Evolutionary conservation across 805 yeast genomes (phyloP), one percentile per base, ranked within the genome.

Genomic region (Wickerhamiella dianesei): DNA sequence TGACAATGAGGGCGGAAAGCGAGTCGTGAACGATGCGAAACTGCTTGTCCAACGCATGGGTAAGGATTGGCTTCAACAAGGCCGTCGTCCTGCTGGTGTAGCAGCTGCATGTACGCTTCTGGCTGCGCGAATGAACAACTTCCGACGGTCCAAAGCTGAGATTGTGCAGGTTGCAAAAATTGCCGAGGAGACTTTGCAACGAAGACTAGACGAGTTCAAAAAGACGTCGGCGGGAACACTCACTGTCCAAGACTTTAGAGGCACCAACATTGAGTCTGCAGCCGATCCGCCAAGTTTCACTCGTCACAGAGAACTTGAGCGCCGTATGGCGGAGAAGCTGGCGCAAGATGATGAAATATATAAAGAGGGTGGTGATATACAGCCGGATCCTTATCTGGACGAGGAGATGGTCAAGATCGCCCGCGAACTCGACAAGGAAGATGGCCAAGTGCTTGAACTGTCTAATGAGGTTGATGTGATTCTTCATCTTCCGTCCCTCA

Each of bases 91-190:
- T 0, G 97, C 98, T 0, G 98, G 99, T 57, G 77, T 92, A 46
- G 98, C 98, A 0, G 99, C 97, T 19, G 98, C 98, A 0, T 87
- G 96, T 64, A 70, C 92, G 1, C 62, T 94, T 41, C 66, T 92
- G 44, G 98, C 99, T 0, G 92, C 96, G 2, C 74, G 98, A 64
- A 94, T 92, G 97, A 92, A 92, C 65, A 88, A 88, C 59, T 80
- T 83, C 61, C 74, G 96, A 59, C 73, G 97, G 59, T 80, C 94
- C 2, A 95, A 89, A 62, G 75, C 88, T 1, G 97, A 94, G 61
- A 81, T 92, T 46, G 96, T 89, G 16, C 89, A 94, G 0, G 92
- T 92, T 5, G 89, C 97, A 1, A 95, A 86, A 61, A 88, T 92
- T 21, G 96, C 95, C 4, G 94, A 86, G 57, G 92, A 83, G 50